Percentiles rank a stretch among this genome's conserved stretches.
These are phyloP conservation scores for Cystobasidiopsis lactophilus DNA, from an alignment of 768 basidiomycete genomes.

Conservation along the genomic window DNA sequence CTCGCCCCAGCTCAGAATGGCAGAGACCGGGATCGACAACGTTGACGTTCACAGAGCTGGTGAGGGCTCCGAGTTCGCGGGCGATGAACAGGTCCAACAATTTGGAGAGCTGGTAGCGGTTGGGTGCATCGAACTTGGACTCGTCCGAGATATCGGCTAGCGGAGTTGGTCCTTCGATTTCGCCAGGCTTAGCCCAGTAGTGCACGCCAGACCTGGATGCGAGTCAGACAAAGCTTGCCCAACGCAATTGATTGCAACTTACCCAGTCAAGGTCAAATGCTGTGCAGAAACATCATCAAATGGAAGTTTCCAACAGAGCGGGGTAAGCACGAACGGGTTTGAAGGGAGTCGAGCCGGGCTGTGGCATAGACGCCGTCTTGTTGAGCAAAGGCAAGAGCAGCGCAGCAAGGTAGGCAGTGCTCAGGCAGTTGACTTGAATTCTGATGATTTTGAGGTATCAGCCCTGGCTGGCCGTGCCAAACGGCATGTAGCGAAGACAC, in stretches of 20 bases:
- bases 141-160: background rate
- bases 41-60: constrained; percentile 1
- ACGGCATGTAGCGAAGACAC: constrained; percentile 1
- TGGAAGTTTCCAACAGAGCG: too few relatives aligned
- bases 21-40: background rate
- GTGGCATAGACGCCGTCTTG: constrained; percentile 22
- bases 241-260: constrained; percentile 23
- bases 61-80: background rate
- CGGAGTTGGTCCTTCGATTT: background rate
- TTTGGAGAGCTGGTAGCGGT: constrained; percentile 8
- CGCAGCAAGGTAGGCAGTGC: constrained; percentile 28
- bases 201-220: background rate
- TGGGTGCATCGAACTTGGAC: background rate
- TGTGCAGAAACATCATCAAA: too few relatives aligned
- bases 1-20: background rate
- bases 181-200: background rate
- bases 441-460: constrained; percentile 20
- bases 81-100: constrained; percentile 2
- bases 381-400: constrained; percentile 30
- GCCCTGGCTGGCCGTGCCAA: too few relatives aligned
- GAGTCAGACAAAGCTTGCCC: background rate
- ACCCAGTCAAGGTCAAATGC: constrained; percentile 28
- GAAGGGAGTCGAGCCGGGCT: constrained; percentile 24
- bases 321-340: constrained; percentile 5
- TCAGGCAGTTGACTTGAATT: constrained; percentile 32